Evolutionary conservation across 2,329 filamentous ascomycete species (phyloP).

Genomic region (Passalora sequoiae): DNA sequence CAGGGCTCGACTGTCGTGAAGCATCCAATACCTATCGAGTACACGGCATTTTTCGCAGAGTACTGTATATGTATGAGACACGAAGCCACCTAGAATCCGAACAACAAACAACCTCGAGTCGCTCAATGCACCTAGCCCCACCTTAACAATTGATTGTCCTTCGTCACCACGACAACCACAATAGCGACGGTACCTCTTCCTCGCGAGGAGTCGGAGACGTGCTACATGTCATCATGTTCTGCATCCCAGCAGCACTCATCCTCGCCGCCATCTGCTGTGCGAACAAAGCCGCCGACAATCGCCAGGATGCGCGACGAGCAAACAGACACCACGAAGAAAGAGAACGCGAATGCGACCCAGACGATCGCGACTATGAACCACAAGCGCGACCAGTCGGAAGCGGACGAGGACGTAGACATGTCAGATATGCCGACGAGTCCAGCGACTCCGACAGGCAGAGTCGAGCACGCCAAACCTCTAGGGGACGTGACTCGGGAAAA

Average conservation of each 20-base stretch:
- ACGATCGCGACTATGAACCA: conserved; percentile 1
- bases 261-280: conserved; percentile 14
- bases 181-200: background rate
- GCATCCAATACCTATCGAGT: no score
- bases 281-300: background rate
- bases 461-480: no score
- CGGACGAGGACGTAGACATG: no score
- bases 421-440: no score
- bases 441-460: no score
- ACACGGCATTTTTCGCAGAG: no score
- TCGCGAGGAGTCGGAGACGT: background rate
- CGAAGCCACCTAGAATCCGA: no score
- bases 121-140: no score
- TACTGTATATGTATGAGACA: no score
- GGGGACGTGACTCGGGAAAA: no score
- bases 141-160: conserved; percentile 1
- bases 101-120: no score
- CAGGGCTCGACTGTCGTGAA: no score
- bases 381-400: background rate
- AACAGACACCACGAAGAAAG: background rate
- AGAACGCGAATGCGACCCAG: background rate
- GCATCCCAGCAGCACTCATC: conserved; percentile 13
- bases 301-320: background rate
- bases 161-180: conserved; percentile 5
- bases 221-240: conserved; percentile 25